Evolutionary conservation across 306 rosid genomes (phyloP).

Genomic region (Prunus mume): DNA sequence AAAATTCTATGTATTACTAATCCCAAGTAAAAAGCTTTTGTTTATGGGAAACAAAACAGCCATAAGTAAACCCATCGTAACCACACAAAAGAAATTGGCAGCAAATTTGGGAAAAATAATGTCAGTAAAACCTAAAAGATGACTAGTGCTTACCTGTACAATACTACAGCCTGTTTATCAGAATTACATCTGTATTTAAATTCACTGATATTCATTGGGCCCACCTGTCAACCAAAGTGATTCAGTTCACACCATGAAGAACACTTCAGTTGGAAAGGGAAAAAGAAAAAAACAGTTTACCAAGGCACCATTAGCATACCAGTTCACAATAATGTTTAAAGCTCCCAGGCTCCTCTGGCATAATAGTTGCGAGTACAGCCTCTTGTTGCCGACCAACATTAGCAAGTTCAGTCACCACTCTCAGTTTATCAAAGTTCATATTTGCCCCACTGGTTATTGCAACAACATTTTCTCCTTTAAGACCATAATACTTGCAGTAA

Average conservation of each 20-base stretch:
- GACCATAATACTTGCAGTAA: conserved; percentile 88
- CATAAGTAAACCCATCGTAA: background rate
- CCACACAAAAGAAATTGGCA: background rate
- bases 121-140: background rate
- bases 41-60: background rate
- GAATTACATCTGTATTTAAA: conserved; percentile 78
- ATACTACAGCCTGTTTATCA: conserved; percentile 60
- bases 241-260: conserved; percentile 15
- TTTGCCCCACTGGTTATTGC: conserved; percentile 95
- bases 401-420: conserved; percentile 87
- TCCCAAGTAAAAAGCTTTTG: background rate
- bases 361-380: conserved; percentile 72
- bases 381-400: conserved; percentile 94
- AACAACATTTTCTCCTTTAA: conserved; percentile 77
- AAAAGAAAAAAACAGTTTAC: background rate
- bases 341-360: conserved; percentile 89
- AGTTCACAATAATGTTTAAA: conserved; percentile 75
- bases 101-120: background rate
- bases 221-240: conserved; percentile 54
- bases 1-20: background rate
- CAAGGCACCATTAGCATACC: conserved; percentile 45
- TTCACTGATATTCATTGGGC: conserved; percentile 80
- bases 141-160: conserved; percentile 61
- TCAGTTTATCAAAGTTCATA: conserved; percentile 93
- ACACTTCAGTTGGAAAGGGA: background rate